phyloP scores from a whole-genome alignment of 176 grass and related monocot species.

The Chrysopogon serrulatus region DNA sequence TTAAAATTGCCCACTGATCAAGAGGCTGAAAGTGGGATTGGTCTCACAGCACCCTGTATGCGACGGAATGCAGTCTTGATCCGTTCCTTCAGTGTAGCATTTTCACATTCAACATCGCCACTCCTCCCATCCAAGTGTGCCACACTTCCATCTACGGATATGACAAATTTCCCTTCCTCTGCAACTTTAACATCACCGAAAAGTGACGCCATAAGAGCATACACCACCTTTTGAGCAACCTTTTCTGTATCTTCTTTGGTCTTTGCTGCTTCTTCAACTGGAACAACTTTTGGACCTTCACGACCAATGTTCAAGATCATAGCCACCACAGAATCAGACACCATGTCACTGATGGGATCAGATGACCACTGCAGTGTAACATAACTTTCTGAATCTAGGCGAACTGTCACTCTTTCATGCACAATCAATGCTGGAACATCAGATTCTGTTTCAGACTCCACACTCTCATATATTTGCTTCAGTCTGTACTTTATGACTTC shows the following conservation, averaged over 20 bases:
- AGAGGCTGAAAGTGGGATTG: constrained; percentile 54
- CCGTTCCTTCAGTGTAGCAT: constrained; percentile 56
- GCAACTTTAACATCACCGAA: constrained; percentile 79
- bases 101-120: constrained; percentile 78
- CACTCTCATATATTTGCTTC: constrained; percentile 90
- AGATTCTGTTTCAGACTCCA: constrained; percentile 47
- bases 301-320: constrained; percentile 79
- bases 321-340: constrained; percentile 89
- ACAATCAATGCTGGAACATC: constrained; percentile 66
- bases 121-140: constrained; percentile 62
- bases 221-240: constrained; percentile 63
- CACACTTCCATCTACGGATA: constrained; percentile 62
- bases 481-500: constrained; percentile 84
- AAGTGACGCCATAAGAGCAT: constrained; percentile 70
- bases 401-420: constrained; percentile 64
- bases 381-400: constrained; percentile 76
- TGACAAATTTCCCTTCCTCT: constrained; percentile 72
- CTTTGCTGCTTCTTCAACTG: constrained; percentile 46
- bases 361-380: constrained; percentile 79
- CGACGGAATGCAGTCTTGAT: constrained; percentile 62
- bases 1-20: constrained; percentile 21
- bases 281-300: constrained; percentile 69
- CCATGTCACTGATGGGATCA: constrained; percentile 94
- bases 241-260: constrained; percentile 66
- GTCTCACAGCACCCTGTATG: constrained; percentile 70